phyloP scores from a whole-genome alignment of 345 rosid genomes.

The Cochlearia excelsa region DNA sequence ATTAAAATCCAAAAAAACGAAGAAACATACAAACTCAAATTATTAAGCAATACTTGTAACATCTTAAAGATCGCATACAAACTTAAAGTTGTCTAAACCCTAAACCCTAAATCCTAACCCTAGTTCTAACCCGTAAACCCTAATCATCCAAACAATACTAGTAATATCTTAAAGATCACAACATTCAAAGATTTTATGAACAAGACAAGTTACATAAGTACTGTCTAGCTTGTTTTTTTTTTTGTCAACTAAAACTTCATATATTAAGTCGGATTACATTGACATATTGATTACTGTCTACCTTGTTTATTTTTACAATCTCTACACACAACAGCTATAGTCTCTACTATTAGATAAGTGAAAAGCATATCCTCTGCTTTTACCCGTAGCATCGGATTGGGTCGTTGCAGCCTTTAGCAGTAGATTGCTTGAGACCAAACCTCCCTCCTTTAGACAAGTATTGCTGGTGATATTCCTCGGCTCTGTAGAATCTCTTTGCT shows the following conservation, averaged over 20 bases:
- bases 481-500: slow-evolving; percentile 82
- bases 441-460: slow-evolving; percentile 93
- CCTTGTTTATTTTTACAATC: slow-evolving; percentile 11
- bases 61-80: too few species aligned
- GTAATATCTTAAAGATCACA: background rate
- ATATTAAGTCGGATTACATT: too few species aligned
- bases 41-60: background rate
- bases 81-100: too few species aligned
- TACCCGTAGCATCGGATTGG: slow-evolving; percentile 88
- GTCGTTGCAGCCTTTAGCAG: slow-evolving; percentile 81
- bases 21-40: slow-evolving; percentile 2
- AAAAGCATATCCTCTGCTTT: slow-evolving; percentile 12
- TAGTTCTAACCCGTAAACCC: background rate
- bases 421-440: slow-evolving; percentile 72
- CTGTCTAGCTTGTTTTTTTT: too few species aligned
- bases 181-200: slow-evolving; percentile 8
- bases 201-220: slow-evolving; percentile 12
- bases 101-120: background rate
- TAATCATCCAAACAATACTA: too few species aligned
- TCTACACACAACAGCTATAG: slow-evolving; percentile 19
- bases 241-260: too few species aligned
- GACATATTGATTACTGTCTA: too few species aligned
- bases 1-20: background rate
- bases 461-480: slow-evolving; percentile 91
- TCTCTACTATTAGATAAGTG: slow-evolving; percentile 8